Percentiles rank a stretch among this genome's conserved stretches.
Conservation (phyloP, 305 asterid species). For the Vinca major region DNA sequence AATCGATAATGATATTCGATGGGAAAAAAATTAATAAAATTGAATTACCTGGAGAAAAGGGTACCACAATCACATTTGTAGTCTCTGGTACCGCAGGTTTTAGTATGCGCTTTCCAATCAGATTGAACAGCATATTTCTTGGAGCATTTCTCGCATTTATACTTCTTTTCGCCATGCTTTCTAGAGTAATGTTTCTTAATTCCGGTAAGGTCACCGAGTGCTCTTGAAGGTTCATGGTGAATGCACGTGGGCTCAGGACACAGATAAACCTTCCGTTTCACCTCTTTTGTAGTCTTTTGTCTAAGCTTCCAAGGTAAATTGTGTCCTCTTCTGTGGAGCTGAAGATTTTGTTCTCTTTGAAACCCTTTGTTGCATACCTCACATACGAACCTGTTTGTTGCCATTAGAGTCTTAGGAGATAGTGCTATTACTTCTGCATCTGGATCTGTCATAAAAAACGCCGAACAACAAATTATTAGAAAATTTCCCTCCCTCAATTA, state of each 20-base stretch:
- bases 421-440: conserved; percentile 74
- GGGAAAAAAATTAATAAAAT: background rate
- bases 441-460: conserved; percentile 35
- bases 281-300: conserved; percentile 59
- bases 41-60: conserved; percentile 54
- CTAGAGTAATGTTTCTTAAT: conserved; percentile 67
- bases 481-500: background rate
- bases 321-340: conserved; percentile 75
- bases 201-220: conserved; percentile 81
- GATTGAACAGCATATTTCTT: conserved; percentile 86
- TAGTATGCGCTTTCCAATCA: conserved; percentile 81
- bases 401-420: conserved; percentile 84
- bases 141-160: conserved; percentile 64
- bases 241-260: conserved; percentile 82
- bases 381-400: conserved; percentile 65
- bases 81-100: conserved; percentile 74
- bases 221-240: conserved; percentile 71
- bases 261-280: conserved; percentile 52
- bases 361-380: conserved; percentile 86
- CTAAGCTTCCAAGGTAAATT: conserved; percentile 73
- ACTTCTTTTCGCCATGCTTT: conserved; percentile 74
- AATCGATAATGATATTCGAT: no score
- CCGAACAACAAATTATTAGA: background rate
- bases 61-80: conserved; percentile 80
- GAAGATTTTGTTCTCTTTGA: conserved; percentile 74